Conservation (phyloP, 768 basidiomycete species). For the Russula foetens region DNA sequence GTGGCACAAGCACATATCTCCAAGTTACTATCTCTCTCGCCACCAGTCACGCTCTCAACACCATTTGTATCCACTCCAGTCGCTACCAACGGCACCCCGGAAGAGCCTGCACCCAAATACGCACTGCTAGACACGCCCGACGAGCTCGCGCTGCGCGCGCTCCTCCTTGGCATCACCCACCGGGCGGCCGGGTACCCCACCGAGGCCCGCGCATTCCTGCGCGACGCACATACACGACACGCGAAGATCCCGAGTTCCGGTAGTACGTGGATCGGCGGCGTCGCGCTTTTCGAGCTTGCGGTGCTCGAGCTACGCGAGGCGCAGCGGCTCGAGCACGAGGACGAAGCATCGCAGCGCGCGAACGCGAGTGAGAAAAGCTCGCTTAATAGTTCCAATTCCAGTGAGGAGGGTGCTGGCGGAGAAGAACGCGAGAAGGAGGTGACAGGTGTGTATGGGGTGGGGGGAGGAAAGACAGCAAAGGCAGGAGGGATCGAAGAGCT, state of each 20-base stretch:
- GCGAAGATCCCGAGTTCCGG: constrained; percentile 30
- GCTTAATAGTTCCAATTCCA: neutral
- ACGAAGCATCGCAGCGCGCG: neutral
- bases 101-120: constrained; percentile 24
- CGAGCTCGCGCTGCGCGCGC: constrained; percentile 58
- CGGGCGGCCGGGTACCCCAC: constrained; percentile 44
- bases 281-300: constrained; percentile 62
- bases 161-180: constrained; percentile 61
- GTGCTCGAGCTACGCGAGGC: constrained; percentile 59
- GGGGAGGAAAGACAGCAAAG: neutral
- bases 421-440: neutral
- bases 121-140: constrained; percentile 52
- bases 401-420: constrained; percentile 11
- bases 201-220: constrained; percentile 40
- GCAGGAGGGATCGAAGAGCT: neutral
- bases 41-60: constrained; percentile 30
- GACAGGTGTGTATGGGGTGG: neutral
- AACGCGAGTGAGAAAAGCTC: neutral
- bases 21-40: constrained; percentile 44
- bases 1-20: constrained; percentile 53
- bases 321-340: constrained; percentile 14
- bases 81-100: constrained; percentile 15
- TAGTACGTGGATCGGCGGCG: constrained; percentile 60
- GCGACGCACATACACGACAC: constrained; percentile 41
- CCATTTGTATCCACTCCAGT: constrained; percentile 21